Percentiles rank a stretch among this genome's conserved stretches.
Evolutionary conservation across 441 rosid species (phyloP).

Genomic region (Brassica balearica): DNA sequence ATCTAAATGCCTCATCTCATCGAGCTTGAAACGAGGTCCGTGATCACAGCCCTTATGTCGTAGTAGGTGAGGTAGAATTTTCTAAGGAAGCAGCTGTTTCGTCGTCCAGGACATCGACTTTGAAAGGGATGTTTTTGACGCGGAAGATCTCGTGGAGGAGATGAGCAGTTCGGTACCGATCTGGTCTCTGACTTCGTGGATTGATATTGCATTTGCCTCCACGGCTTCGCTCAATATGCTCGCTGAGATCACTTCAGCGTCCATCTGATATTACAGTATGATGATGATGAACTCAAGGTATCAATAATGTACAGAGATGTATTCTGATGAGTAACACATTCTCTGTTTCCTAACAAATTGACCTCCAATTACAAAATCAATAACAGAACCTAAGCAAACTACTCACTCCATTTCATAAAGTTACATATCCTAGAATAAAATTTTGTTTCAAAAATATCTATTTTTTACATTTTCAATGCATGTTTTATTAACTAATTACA

Average conservation of each 20-base stretch:
- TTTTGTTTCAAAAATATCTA: no score
- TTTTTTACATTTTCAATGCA: no score
- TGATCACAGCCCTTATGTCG: slow-evolving; percentile 86
- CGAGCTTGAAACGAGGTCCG: slow-evolving; percentile 85
- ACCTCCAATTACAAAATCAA: slow-evolving; percentile 7
- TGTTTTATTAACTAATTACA: no score
- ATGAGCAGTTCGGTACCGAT: slow-evolving; percentile 85
- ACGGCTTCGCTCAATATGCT: slow-evolving; percentile 73
- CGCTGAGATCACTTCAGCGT: slow-evolving; percentile 96
- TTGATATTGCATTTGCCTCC: slow-evolving; percentile 70
- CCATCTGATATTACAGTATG: slow-evolving; percentile 68
- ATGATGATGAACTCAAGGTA: slow-evolving; percentile 11
- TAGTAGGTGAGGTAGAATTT: slow-evolving; percentile 91
- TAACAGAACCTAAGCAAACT: slow-evolving; percentile 14
- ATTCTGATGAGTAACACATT: slow-evolving; percentile 10
- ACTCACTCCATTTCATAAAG: neutral
- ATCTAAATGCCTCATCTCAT: slow-evolving; percentile 88
- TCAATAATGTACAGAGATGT: neutral
- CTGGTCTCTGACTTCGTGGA: slow-evolving; percentile 68
- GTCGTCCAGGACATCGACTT: slow-evolving; percentile 73
- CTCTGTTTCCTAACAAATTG: neutral
- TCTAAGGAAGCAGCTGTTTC: slow-evolving; percentile 82
- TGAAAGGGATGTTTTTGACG: slow-evolving; percentile 71
- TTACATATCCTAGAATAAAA: no score
- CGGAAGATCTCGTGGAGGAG: slow-evolving; percentile 86